Percentiles rank a stretch among this genome's conserved stretches.
phyloP scores from a whole-genome alignment of 2,329 filamentous ascomycete genomes.

The Nothophaeocryptopus gaeumannii region DNA sequence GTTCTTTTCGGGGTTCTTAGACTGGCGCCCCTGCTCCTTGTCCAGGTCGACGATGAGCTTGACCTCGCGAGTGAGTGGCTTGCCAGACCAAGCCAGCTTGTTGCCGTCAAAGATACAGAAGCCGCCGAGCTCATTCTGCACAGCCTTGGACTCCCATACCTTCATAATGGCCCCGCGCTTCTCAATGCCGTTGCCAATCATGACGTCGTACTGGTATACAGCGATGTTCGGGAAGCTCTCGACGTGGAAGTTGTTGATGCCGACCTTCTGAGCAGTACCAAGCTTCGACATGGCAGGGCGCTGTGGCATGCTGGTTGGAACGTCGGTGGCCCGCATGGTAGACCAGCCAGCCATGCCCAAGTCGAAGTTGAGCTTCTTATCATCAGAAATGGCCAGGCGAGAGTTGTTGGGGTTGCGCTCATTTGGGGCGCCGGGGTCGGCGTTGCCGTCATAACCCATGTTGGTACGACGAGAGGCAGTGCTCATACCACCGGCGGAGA shows the following conservation, averaged over 20 bases:
- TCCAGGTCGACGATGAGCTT: constrained; percentile 69
- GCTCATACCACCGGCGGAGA: not conserved
- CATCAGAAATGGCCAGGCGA: constrained; percentile 18
- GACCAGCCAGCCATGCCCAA: constrained; percentile 28
- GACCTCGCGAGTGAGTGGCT: constrained; percentile 32
- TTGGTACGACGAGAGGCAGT: constrained; percentile 4
- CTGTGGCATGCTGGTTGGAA: constrained; percentile 16
- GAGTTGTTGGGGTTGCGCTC: constrained; percentile 16
- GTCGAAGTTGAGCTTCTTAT: constrained; percentile 31
- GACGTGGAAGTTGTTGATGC: constrained; percentile 75
- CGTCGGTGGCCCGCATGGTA: constrained; percentile 26
- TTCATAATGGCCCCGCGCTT: constrained; percentile 69
- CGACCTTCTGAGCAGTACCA: constrained; percentile 41
- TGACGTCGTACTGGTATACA: constrained; percentile 78
- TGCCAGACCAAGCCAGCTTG: constrained; percentile 75
- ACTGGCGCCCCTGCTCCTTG: constrained; percentile 53
- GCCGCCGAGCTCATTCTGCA: constrained; percentile 55
- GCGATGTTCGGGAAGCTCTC: constrained; percentile 56
- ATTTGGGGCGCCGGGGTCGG: constrained; percentile 11
- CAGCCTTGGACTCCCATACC: constrained; percentile 66
- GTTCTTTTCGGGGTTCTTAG: constrained; percentile 40
- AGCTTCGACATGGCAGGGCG: constrained; percentile 39
- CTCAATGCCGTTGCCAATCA: constrained; percentile 61
- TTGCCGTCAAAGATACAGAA: constrained; percentile 78
- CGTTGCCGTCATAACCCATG: constrained; percentile 22